Percentiles rank a stretch among this genome's conserved stretches.
phyloP scores from a whole-genome alignment of 495 filamentous ascomycete genomes.

The Parathielavia hyrcaniae region DNA sequence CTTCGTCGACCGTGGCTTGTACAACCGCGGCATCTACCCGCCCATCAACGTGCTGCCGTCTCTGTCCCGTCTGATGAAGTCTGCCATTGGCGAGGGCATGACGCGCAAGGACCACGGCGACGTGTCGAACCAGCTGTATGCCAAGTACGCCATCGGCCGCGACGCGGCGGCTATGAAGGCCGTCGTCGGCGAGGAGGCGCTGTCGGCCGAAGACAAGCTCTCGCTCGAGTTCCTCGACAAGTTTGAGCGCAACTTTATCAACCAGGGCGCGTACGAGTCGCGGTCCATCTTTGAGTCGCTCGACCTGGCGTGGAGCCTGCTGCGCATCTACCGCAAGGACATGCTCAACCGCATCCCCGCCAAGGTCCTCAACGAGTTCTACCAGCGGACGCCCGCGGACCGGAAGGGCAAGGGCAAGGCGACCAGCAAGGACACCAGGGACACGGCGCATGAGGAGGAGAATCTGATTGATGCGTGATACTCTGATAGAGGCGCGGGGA shows the following conservation, averaged over 20 bases:
- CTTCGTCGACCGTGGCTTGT: conserved; percentile 87
- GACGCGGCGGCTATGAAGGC: conserved; percentile 99
- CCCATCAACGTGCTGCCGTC: conserved; percentile 99
- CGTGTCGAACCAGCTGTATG: conserved; percentile 98
- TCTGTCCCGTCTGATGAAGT: conserved; percentile 99
- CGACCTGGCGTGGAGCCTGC: conserved; percentile 90
- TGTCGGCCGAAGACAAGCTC: conserved; percentile 93
- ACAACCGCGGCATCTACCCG: conserved; percentile 96
- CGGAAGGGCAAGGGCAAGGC: conserved; percentile 53
- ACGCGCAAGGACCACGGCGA: conserved; percentile 95
- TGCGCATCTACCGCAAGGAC: conserved; percentile 95
- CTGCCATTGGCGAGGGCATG: conserved; percentile 93
- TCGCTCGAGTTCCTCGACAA: conserved; percentile 97
- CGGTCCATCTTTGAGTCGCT: conserved; percentile 86
- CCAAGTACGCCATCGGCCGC: conserved; percentile 98
- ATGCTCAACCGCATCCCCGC: conserved; percentile 95
- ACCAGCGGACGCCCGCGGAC: conserved; percentile 57
- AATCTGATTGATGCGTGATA: conserved; percentile 62
- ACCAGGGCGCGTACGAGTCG: conserved; percentile 84
- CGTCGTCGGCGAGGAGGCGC: conserved; percentile 94
- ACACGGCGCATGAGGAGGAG: conserved; percentile 49
- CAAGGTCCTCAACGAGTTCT: conserved; percentile 89
- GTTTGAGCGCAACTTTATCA: conserved; percentile 91
- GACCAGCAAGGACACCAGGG: conserved; percentile 52
- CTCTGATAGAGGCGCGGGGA: background rate